Conservation (phyloP, 139 green algal genomes). For the Pedinophyceae sp. region DNA sequence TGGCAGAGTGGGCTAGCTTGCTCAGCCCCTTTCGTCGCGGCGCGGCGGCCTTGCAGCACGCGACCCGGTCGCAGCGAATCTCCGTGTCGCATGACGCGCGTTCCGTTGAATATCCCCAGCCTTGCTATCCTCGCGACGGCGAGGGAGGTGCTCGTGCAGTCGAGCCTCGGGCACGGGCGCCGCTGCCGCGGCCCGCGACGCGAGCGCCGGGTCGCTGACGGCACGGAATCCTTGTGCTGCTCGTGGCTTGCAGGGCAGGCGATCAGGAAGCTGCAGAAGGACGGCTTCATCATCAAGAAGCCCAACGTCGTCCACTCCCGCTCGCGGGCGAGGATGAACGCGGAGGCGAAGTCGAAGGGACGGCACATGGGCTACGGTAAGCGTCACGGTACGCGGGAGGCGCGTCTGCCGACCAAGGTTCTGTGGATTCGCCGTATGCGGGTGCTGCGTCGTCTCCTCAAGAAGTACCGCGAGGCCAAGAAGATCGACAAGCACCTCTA, state of each 20-base stretch:
- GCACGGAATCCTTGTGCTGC: too few relatives aligned
- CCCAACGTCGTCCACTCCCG: slow-evolving; percentile 93
- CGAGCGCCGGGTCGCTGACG: too few relatives aligned
- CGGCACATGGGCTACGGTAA: slow-evolving; percentile 97
- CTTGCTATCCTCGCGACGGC: too few relatives aligned
- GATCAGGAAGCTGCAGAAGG: slow-evolving; percentile 97
- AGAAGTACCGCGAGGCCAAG: slow-evolving; percentile 97
- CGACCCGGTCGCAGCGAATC: too few relatives aligned
- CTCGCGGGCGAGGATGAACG: slow-evolving; percentile 48
- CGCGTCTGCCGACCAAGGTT: slow-evolving; percentile 89
- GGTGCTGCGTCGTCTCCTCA: slow-evolving; percentile 87
- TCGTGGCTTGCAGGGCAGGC: slow-evolving; percentile 89
- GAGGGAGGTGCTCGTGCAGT: too few relatives aligned
- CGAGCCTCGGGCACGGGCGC: too few relatives aligned
- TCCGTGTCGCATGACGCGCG: too few relatives aligned
- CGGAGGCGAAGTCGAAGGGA: slow-evolving; percentile 93
- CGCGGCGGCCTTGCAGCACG: too few relatives aligned
- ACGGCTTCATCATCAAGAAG: slow-evolving; percentile 97
- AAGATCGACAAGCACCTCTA: slow-evolving; percentile 99
- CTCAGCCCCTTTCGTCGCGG: too few relatives aligned
- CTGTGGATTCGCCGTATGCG: slow-evolving; percentile 92
- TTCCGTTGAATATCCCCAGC: too few relatives aligned
- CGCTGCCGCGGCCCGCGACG: too few relatives aligned
- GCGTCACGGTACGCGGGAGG: slow-evolving; percentile 89
- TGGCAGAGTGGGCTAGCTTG: too few relatives aligned